Conservation (phyloP, 2,329 filamentous ascomycete genomes). For the Ascochyta lentis region DNA sequence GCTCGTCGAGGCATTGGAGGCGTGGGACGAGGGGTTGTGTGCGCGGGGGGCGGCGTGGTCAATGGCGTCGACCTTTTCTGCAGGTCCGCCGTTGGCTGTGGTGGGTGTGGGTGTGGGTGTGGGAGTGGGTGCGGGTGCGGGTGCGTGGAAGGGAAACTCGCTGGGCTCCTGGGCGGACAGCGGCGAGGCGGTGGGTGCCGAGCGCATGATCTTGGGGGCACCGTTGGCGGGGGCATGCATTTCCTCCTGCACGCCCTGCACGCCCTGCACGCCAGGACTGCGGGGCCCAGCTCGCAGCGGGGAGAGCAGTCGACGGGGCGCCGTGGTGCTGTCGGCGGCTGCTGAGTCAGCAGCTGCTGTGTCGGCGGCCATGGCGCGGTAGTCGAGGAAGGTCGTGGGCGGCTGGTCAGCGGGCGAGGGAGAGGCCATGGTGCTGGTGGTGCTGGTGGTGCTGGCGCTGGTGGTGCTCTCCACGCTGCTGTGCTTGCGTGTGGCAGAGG, state of each 20-base stretch:
- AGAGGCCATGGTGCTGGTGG: conserved; percentile 4
- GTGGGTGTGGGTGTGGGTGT: conserved; percentile 14
- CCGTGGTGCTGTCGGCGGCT: conserved; percentile 31
- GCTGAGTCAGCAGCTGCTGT: conserved; percentile 20
- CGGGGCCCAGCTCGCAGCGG: conserved; percentile 27
- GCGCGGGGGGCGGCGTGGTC: conserved; percentile 23
- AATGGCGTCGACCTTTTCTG: conserved; percentile 25
- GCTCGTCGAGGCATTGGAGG: conserved; percentile 31
- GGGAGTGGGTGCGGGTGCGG: conserved; percentile 5
- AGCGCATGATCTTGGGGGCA: conserved; percentile 38
- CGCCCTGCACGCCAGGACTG: conserved; percentile 21
- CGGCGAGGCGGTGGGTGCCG: conserved; percentile 41
- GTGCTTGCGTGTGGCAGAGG: conserved; percentile 14
- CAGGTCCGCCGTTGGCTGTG: conserved; percentile 22
- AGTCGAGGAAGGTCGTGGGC: conserved; percentile 2
- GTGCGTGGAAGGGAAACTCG: conserved; percentile 47
- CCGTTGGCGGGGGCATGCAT: conserved; percentile 28
- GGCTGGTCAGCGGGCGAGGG: conserved; percentile 5
- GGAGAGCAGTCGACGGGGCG: conserved; percentile 27
- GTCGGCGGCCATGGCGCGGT: conserved; percentile 35
- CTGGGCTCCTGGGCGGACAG: conserved; percentile 34
- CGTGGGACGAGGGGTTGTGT: conserved; percentile 29
- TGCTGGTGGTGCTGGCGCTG: too few species aligned
- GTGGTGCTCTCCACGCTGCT: neutral
- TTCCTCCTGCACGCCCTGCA: conserved; percentile 26